phyloP scores from a whole-genome alignment of 2,329 filamentous ascomycete genomes.

The Beauveria bassiana region DNA sequence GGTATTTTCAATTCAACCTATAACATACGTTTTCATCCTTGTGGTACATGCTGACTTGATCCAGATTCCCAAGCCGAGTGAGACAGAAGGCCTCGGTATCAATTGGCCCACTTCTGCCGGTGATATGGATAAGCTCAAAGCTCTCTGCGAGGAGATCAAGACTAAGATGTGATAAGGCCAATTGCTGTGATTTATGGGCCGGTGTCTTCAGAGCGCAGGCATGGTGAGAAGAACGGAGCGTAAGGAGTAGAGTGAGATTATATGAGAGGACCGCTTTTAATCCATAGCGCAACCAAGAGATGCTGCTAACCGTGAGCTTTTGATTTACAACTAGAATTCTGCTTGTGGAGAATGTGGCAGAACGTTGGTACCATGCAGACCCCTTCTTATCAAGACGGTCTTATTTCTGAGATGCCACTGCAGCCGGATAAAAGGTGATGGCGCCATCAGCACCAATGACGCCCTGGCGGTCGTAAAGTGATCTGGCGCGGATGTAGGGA shows the following conservation, averaged over 20 bases:
- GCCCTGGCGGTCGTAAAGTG: conserved; percentile 76
- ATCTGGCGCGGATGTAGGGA: conserved; percentile 74
- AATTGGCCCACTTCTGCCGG: conserved; percentile 68
- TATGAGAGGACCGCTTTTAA: background rate
- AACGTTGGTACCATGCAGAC: background rate
- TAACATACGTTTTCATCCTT: too few relatives aligned
- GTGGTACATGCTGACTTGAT: background rate
- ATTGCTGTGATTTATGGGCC: background rate
- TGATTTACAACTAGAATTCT: too few relatives aligned
- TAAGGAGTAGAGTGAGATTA: background rate
- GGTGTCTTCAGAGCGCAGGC: background rate
- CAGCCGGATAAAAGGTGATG: conserved; percentile 58
- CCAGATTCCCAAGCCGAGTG: conserved; percentile 89
- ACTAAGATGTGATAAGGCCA: conserved; percentile 63
- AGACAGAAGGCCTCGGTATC: conserved; percentile 69
- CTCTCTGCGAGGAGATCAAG: conserved; percentile 75
- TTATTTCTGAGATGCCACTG: conserved; percentile 12
- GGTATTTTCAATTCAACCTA: conserved; percentile 36
- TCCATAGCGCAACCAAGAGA: background rate
- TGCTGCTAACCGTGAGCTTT: background rate
- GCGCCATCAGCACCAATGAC: conserved; percentile 60
- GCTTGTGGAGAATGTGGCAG: background rate
- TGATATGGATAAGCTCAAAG: conserved; percentile 79
- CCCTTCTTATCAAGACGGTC: too few relatives aligned
- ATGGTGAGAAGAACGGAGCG: background rate